These are phyloP conservation scores for Zasmidium cellare DNA, from an alignment of 2,329 filamentous ascomycete species.

Conservation along the genomic window DNA sequence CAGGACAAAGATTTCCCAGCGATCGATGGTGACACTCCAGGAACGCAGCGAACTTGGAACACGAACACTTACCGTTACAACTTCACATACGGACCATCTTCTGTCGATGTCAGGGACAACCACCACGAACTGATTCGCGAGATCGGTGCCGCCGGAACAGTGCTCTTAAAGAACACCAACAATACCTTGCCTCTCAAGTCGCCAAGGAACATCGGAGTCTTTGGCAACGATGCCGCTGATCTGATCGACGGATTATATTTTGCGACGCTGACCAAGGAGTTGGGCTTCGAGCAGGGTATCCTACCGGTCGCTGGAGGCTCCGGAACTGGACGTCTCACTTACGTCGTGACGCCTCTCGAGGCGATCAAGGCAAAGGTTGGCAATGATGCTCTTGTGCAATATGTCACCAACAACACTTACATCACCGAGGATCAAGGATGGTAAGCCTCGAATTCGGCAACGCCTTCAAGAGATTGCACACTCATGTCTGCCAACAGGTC, in stretches of 20 bases:
- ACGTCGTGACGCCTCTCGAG: slow-evolving; percentile 43
- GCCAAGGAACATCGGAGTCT: slow-evolving; percentile 50
- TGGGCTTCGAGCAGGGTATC: slow-evolving; percentile 46
- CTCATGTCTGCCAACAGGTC: neutral
- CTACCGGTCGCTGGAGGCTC: slow-evolving; percentile 43
- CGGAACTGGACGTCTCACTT: slow-evolving; percentile 42
- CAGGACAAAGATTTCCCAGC: slow-evolving; percentile 52
- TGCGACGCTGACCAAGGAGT: slow-evolving; percentile 23
- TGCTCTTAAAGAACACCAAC: slow-evolving; percentile 53
- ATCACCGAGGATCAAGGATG: slow-evolving; percentile 32
- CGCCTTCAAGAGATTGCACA: neutral
- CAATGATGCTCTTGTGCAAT: slow-evolving; percentile 46
- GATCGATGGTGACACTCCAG: slow-evolving; percentile 52
- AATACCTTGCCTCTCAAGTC: slow-evolving; percentile 54
- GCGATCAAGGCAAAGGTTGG: slow-evolving; percentile 41
- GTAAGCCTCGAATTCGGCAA: slow-evolving; percentile 14
- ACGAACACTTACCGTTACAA: slow-evolving; percentile 53
- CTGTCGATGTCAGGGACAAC: slow-evolving; percentile 40
- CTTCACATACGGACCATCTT: slow-evolving; percentile 33
- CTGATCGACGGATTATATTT: slow-evolving; percentile 52
- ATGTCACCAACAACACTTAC: slow-evolving; percentile 41
- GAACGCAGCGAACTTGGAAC: slow-evolving; percentile 19
- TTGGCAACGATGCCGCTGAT: slow-evolving; percentile 51
- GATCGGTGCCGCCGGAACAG: slow-evolving; percentile 43
- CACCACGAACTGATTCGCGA: slow-evolving; percentile 41